phyloP scores from a whole-genome alignment of 2,329 filamentous ascomycete species.

The Aaosphaeria arxii region DNA sequence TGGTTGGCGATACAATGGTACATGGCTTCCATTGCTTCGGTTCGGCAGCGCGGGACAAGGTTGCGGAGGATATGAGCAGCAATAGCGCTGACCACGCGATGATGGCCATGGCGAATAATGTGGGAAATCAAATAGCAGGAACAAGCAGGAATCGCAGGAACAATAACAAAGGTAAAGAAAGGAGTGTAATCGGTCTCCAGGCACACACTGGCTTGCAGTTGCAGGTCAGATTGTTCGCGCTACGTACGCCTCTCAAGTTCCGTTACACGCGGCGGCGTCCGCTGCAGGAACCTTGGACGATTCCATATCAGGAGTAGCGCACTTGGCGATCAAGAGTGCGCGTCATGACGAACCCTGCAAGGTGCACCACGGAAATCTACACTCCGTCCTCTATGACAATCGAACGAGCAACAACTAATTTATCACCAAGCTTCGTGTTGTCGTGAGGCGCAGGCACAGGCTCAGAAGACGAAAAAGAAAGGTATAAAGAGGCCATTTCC shows the following conservation, averaged over 20 bases:
- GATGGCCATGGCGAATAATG: too few relatives aligned
- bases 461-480: background rate
- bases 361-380: constrained; percentile 8
- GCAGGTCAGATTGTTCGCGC: background rate
- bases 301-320: background rate
- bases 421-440: background rate
- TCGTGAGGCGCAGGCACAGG: background rate
- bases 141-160: constrained; percentile 5
- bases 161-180: background rate
- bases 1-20: constrained; percentile 60
- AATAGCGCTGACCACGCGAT: constrained; percentile 17
- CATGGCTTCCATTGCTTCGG: constrained; percentile 52
- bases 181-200: background rate
- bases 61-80: constrained; percentile 30
- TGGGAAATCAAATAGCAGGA: too few relatives aligned
- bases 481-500: background rate
- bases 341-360: constrained; percentile 12
- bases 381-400: constrained; percentile 13
- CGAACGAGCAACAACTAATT: constrained; percentile 11
- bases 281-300: constrained; percentile 8
- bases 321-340: constrained; percentile 9
- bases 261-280: background rate
- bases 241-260: constrained; percentile 1
- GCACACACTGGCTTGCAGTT: background rate
- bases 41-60: constrained; percentile 31